These are phyloP conservation scores for Boletus rufocinnamomeus DNA, from an alignment of 768 basidiomycete species.

Conservation along the genomic window DNA sequence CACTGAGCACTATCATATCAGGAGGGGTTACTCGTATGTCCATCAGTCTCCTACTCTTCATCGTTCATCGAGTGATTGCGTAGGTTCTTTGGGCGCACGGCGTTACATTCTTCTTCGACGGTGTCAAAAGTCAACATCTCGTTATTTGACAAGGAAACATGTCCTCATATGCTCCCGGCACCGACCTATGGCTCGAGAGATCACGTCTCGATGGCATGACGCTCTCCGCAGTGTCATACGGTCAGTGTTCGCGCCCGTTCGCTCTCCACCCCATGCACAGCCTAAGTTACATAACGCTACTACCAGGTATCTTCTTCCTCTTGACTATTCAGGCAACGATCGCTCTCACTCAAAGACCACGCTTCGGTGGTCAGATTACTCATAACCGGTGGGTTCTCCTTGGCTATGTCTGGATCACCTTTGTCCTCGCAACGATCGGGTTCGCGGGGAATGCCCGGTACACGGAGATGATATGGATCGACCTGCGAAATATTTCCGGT, in stretches of 20 bases:
- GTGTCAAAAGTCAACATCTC: neutral
- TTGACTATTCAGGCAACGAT: constrained; percentile 22
- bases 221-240: constrained; percentile 24
- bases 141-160: constrained; percentile 1
- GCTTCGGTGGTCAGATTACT: neutral
- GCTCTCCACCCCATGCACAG: neutral
- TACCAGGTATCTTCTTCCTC: constrained; percentile 26
- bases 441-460: constrained; percentile 29
- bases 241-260: constrained; percentile 2
- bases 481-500: constrained; percentile 23
- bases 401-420: constrained; percentile 27
- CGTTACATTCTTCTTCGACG: neutral
- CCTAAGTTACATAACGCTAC: neutral
- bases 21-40: neutral
- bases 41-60: neutral
- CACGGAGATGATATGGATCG: constrained; percentile 37
- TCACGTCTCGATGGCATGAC: constrained; percentile 30
- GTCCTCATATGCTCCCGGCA: constrained; percentile 20
- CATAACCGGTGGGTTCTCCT: constrained; percentile 15
- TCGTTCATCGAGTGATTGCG: neutral
- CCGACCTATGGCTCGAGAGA: constrained; percentile 32
- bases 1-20: neutral
- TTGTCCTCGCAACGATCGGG: constrained; percentile 30
- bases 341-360: constrained; percentile 11
- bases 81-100: neutral